These are phyloP conservation scores for Haematococcus sp. DNA, from an alignment of 139 green algal species.

Conservation along the genomic window DNA sequence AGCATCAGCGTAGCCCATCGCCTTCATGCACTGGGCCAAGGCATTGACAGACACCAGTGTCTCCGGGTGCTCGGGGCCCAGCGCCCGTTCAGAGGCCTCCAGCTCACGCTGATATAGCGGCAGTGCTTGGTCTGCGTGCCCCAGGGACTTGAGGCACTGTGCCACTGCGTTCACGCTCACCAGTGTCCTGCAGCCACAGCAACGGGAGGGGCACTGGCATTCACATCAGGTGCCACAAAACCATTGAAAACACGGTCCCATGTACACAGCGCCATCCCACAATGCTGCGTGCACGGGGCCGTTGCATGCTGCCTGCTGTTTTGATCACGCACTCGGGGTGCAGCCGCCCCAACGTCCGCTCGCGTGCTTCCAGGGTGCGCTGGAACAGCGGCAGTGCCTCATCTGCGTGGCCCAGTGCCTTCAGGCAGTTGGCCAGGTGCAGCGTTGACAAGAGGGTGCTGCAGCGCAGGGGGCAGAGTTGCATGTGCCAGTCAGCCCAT, in stretches of 20 bases:
- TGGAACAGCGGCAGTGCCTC: conserved; percentile 10
- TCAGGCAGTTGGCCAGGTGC: not conserved
- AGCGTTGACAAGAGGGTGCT: not conserved
- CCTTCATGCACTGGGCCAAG: conserved; percentile 11
- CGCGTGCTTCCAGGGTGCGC: not conserved
- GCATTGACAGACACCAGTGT: conserved; percentile 8
- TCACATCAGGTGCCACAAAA: too few species aligned
- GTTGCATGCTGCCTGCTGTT: too few species aligned
- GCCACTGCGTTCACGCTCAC: conserved; percentile 9
- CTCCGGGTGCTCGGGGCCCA: conserved; percentile 17
- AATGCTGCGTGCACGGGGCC: too few species aligned
- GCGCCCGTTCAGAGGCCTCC: not conserved
- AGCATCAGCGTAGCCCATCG: not conserved
- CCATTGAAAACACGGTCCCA: too few species aligned
- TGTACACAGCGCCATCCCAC: too few species aligned
- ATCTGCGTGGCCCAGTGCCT: not conserved
- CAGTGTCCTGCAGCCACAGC: too few species aligned
- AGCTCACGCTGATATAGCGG: conserved; percentile 7
- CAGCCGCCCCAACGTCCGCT: conserved; percentile 10
- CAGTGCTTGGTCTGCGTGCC: not conserved
- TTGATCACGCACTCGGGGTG: too few species aligned
- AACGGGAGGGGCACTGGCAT: too few species aligned
- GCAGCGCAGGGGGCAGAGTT: too few species aligned
- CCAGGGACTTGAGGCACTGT: conserved; percentile 5
- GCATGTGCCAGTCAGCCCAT: too few species aligned